These are phyloP conservation scores for Dactylellina drechsleri DNA, from an alignment of 2,329 filamentous ascomycete species.

Conservation along the genomic window DNA sequence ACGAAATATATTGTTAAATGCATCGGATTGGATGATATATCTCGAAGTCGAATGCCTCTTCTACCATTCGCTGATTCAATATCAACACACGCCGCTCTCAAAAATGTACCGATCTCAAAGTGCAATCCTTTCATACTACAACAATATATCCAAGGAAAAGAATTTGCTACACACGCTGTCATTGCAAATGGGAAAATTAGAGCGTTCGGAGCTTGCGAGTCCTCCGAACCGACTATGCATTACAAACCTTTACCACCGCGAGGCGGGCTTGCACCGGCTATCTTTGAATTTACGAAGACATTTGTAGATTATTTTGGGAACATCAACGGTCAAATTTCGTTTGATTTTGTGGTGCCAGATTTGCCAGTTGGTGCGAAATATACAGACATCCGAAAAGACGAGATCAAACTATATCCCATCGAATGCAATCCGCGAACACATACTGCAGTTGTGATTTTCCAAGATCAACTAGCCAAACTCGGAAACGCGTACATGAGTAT, in stretches of 20 bases:
- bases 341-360: constrained; percentile 72
- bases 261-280: constrained; percentile 68
- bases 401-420: constrained; percentile 69
- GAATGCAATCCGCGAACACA: constrained; percentile 77
- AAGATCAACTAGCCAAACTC: constrained; percentile 63
- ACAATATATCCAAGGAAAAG: constrained; percentile 72
- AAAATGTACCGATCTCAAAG: constrained; percentile 66
- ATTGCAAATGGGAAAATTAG: constrained; percentile 73
- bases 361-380: constrained; percentile 17
- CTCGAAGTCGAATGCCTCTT: constrained; percentile 60
- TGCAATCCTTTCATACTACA: constrained; percentile 74
- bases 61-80: neutral
- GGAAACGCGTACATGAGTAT: constrained; percentile 68
- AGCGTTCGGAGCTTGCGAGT: constrained; percentile 74
- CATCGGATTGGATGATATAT: constrained; percentile 71
- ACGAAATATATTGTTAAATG: constrained; percentile 74
- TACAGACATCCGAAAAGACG: constrained; percentile 7
- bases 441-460: constrained; percentile 73
- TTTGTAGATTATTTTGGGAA: constrained; percentile 66
- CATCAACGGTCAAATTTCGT: constrained; percentile 76
- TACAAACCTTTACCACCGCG: constrained; percentile 70
- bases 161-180: constrained; percentile 78
- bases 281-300: constrained; percentile 72
- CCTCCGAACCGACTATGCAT: constrained; percentile 72
- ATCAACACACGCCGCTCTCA: constrained; percentile 6